Evolutionary conservation across 192 early-diverging fungal genomes (phyloP).

Genomic region (Gorgonomyces haynaldii): DNA sequence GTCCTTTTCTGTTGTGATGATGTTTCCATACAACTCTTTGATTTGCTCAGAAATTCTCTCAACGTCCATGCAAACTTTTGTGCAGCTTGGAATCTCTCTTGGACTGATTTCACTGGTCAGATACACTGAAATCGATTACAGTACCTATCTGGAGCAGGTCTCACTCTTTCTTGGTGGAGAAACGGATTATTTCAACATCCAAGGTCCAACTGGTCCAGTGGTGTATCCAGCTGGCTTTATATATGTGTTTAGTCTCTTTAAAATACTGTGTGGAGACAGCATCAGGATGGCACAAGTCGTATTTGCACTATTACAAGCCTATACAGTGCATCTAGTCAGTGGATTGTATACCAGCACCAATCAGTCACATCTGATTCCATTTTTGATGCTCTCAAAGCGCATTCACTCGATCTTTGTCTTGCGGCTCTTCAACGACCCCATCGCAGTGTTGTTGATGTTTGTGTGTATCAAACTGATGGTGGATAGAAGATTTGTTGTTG

Average conservation of each 20-base stretch:
- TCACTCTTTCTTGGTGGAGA: conserved; percentile 66
- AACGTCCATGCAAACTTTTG: neutral
- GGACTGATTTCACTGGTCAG: neutral
- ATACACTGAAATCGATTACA: conserved; percentile 95
- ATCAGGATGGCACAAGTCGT: conserved; percentile 69
- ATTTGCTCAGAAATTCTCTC: neutral
- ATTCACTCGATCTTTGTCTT: conserved; percentile 89
- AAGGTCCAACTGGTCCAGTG: conserved; percentile 85
- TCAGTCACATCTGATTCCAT: neutral
- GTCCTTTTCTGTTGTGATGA: neutral
- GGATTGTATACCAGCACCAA: conserved; percentile 47
- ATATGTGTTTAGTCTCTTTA: conserved; percentile 67
- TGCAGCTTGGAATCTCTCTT: neutral
- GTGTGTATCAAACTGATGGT: conserved; percentile 53
- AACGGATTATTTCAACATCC: conserved; percentile 64
- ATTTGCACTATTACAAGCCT: conserved; percentile 66
- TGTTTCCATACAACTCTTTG: neutral
- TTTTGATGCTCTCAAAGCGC: conserved; percentile 62
- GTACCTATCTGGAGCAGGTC: conserved; percentile 91
- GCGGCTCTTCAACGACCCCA: conserved; percentile 84
- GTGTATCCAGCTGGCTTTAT: conserved; percentile 95
- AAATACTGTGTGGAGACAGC: conserved; percentile 56
- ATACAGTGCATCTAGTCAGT: conserved; percentile 54
- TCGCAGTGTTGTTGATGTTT: conserved; percentile 81
- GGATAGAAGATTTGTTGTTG: conserved; percentile 29